Evolutionary conservation across 2,329 filamentous ascomycete genomes (phyloP), one percentile per base, ranked within the genome.

Genomic region (Colletotrichum sp.): DNA sequence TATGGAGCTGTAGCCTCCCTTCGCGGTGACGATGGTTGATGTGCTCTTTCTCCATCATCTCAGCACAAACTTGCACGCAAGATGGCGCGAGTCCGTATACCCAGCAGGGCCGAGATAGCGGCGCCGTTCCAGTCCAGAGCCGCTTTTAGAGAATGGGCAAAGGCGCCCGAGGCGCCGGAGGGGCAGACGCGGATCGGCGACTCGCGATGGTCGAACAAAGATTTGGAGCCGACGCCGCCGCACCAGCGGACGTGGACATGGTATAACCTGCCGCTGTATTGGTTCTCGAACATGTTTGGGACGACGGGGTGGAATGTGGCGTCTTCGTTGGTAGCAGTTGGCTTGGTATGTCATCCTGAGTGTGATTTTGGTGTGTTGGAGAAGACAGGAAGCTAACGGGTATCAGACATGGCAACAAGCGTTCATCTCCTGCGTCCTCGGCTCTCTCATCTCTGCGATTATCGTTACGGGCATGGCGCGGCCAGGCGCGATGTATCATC

Each of bases 271-370:
- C 80, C 81, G 3, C 63, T 81, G 49, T 82, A 80, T 26, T 82
- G 81, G 81, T 81, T 82, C 26, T 81, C 81, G 12, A 80, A 77
- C 63, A 76, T 78, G 62, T 83, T 83, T 68, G 77, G 80, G 6
- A 76, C 78, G 8, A 81, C 81, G 5, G 81, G 81, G 1, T 82
- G 81, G 81, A 83, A 82, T 44, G 80, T 80, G 4, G 81, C 79
- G 5, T 79, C 81, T 3, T 80, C 80, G 3, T 62, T 83, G 30
- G 79, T 83, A 24, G 81, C 81, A 2, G 78, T 80, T 1, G 81
- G 81, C 55, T 59, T 82, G 78, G 78, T 79, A 71, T n/a, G n/a
- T n/a, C n/a, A n/a, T n/a, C n/a, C n/a, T n/a, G n/a, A n/a, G n/a
- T n/a, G n/a, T n/a, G n/a, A n/a, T n/a, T n/a, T n/a, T n/a, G n/a